Percentiles rank a stretch among this genome's conserved stretches.
Evolutionary conservation across 2,329 filamentous ascomycete genomes (phyloP).

Genomic region (Lasiodiplodia citricola): DNA sequence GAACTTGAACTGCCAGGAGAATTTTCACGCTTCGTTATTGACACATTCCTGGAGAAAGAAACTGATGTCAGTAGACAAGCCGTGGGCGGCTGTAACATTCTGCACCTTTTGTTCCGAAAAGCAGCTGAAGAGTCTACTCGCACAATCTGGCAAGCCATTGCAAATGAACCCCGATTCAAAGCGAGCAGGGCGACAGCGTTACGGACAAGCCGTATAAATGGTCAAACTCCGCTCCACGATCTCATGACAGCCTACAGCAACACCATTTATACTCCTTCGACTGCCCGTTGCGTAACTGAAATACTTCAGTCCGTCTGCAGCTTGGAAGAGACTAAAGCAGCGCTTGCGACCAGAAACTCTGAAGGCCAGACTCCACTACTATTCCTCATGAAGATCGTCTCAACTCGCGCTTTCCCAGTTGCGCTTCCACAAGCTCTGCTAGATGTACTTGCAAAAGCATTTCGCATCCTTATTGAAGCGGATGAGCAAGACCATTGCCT

Average conservation of each 20-base stretch:
- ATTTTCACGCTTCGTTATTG: background rate
- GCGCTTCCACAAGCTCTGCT: background rate
- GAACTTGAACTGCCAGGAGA: background rate
- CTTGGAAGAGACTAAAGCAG: too few relatives aligned
- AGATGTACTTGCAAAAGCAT: background rate
- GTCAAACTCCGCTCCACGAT: background rate
- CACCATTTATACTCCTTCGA: too few relatives aligned
- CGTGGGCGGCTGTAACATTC: background rate
- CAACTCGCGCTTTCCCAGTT: too few relatives aligned
- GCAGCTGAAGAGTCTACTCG: background rate
- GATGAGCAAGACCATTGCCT: background rate
- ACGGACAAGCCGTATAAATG: background rate
- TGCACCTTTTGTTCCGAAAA: background rate
- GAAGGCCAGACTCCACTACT: background rate
- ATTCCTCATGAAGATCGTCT: background rate
- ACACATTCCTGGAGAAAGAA: background rate
- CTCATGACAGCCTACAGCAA: background rate
- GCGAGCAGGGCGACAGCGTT: background rate
- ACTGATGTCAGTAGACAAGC: background rate
- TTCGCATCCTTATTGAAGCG: background rate
- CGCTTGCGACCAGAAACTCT: background rate
- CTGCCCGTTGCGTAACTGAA: too few relatives aligned
- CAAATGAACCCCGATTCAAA: background rate
- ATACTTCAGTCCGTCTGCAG: background rate
- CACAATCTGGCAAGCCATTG: background rate